These are phyloP conservation scores for Lactifluus piperatus DNA, from an alignment of 768 basidiomycete genomes.

Conservation along the genomic window DNA sequence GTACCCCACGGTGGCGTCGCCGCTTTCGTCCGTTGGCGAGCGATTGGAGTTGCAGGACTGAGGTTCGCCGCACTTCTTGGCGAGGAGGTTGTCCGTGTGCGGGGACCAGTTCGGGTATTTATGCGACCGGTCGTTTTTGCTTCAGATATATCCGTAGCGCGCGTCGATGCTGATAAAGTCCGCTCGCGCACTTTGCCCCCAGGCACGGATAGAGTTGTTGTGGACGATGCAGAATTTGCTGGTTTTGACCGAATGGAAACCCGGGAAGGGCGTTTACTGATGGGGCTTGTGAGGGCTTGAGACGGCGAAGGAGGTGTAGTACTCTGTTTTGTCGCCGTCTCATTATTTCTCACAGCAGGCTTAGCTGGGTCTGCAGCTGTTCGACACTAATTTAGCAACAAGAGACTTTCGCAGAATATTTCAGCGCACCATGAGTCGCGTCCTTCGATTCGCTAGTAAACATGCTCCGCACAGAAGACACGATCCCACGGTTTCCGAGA, in stretches of 20 bases:
- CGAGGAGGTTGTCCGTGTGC: slow-evolving; percentile 17
- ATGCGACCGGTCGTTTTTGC: not conserved
- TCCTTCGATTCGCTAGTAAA: slow-evolving; percentile 4
- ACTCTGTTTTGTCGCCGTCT: not conserved
- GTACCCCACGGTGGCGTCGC: not conserved
- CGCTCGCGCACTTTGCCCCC: slow-evolving; percentile 6
- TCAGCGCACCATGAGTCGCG: not conserved
- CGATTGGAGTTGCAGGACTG: not conserved
- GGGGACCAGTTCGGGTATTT: not conserved
- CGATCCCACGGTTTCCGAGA: slow-evolving; percentile 12
- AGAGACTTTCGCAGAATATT: not conserved
- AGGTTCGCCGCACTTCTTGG: slow-evolving; percentile 6
- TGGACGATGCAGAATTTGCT: not conserved
- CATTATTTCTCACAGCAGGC: not conserved
- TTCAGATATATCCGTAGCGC: slow-evolving; percentile 5
- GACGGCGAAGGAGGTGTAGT: slow-evolving; percentile 5
- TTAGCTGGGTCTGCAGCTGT: not conserved
- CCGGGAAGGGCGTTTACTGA: slow-evolving; percentile 2
- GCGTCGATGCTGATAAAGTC: slow-evolving; percentile 13
- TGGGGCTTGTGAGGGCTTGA: not conserved
- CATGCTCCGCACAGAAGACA: slow-evolving; percentile 14
- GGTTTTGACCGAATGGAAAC: slow-evolving; percentile 8
- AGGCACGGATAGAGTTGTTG: slow-evolving; percentile 8
- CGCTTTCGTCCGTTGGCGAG: slow-evolving; percentile 9
- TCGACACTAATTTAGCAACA: not conserved